Evolutionary conservation across 371 early-diverging fungal species (phyloP), one percentile per base, ranked within the genome.

Genomic region (Batkoa obscura): DNA sequence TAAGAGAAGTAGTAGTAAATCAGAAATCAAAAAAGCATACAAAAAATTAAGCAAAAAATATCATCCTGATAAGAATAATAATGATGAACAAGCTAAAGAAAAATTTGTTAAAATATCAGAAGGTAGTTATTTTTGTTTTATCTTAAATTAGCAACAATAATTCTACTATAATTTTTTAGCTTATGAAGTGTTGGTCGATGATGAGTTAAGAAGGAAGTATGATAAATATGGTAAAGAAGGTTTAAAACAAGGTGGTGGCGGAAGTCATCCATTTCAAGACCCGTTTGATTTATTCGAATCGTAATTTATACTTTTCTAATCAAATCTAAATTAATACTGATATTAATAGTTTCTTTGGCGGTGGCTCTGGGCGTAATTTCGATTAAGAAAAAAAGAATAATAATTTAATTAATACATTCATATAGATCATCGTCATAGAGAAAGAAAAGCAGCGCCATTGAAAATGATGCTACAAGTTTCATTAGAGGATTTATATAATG

Each of bases 151-250:
- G 8, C 8, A 41, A 41, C 41, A 41, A 5, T 10, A 15, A 5
- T 45, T 13, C 17, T 45, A 15, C 5, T 45, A n/a, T 45, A n/a
- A 5, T 34, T 3, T 12, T 15, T 13, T 59, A 79, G 96, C 98
- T 1, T 97, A 97, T 65, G 85, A 89, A 62, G 88, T 93, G 2
- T 74, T 98, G 45, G 77, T 72, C 34, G 90, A 97, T 61, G 80
- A 84, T 50, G 90, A 96, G 60, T 90, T 93, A 69, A 80, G 90
- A 51, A 61, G 73, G 9, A 76, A 85, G 42, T 97, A 95, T 68
- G 97, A 98, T 69, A 76, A 77, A 45, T 88, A 86, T 59, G 95
- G 95, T 33, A 93, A 90, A 68, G 94, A 93, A 58, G 95, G 93
- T 3, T 67, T 95, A 55, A 83, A 90, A 62, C 75, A 80, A 31